phyloP scores from a whole-genome alignment of 768 basidiomycete genomes.

The Phanerochaete sordida region DNA sequence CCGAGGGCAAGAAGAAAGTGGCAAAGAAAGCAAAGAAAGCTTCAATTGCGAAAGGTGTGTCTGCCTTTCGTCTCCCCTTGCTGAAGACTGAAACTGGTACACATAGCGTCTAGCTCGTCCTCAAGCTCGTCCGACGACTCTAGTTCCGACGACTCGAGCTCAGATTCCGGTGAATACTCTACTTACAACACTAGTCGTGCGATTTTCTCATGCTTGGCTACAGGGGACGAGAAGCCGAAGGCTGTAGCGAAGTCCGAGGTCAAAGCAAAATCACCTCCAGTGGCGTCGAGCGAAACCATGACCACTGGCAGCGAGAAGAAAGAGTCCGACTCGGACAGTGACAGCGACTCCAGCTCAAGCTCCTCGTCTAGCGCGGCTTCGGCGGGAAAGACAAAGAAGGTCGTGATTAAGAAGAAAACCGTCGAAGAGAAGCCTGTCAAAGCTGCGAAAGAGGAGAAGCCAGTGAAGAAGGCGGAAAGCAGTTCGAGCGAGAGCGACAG shows the following conservation, averaged over 20 bases:
- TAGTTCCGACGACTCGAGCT: constrained; percentile 10
- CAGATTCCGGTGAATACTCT: background rate
- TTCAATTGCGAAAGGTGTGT: background rate
- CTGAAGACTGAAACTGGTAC: background rate
- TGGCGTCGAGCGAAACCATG: constrained; percentile 12
- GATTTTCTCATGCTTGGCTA: background rate
- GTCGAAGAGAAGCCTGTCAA: background rate
- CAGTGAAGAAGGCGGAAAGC: constrained; percentile 6
- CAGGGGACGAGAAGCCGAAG: constrained; percentile 1
- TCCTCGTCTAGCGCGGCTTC: background rate
- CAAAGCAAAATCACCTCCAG: constrained; percentile 1
- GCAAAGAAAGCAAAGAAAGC: background rate
- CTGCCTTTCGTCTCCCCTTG: background rate
- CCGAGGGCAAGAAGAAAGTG: constrained; percentile 20
- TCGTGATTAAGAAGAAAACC: background rate
- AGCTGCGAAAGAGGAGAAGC: background rate
- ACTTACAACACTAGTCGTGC: background rate
- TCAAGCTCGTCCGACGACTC: constrained; percentile 16
- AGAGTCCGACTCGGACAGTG: background rate
- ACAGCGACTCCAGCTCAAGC: constrained; percentile 2
- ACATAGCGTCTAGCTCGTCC: constrained; percentile 5
- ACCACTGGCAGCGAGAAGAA: constrained; percentile 1
- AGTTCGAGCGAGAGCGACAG: constrained; percentile 7
- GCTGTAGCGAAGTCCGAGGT: background rate
- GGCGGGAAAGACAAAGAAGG: background rate